These are phyloP conservation scores for Metarhizium guizhouense DNA, from an alignment of 2,329 filamentous ascomycete species.

Conservation along the genomic window DNA sequence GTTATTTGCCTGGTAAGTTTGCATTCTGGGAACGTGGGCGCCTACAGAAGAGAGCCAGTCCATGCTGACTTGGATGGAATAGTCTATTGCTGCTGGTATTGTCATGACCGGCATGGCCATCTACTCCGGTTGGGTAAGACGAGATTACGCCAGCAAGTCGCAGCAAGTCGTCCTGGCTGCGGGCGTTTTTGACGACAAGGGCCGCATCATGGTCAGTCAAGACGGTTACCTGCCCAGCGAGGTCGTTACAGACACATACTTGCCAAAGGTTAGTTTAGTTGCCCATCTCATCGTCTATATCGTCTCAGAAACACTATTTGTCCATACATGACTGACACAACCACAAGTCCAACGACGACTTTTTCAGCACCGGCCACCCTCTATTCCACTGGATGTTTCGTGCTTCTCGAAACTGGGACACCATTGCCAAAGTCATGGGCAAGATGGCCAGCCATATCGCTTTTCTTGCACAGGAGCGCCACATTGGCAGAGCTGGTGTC, in stretches of 20 bases:
- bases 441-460: conserved; percentile 66
- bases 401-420: conserved; percentile 68
- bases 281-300: background rate
- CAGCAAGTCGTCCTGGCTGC: conserved; percentile 52
- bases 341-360: conserved; percentile 36
- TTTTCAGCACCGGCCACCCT: conserved; percentile 66
- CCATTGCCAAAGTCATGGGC: conserved; percentile 57
- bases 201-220: conserved; percentile 58
- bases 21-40: background rate
- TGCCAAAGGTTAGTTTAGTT: conserved; percentile 44
- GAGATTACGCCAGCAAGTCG: conserved; percentile 46
- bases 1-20: conserved; percentile 58
- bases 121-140: conserved; percentile 29
- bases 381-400: conserved; percentile 85
- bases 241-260: conserved; percentile 71
- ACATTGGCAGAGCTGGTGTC: conserved; percentile 25
- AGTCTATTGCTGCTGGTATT: conserved; percentile 55
- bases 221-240: conserved; percentile 61
- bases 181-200: conserved; percentile 58
- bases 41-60: no score
- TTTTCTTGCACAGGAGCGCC: conserved; percentile 34
- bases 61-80: conserved; percentile 3
- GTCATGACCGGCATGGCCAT: conserved; percentile 48
- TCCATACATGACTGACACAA: background rate
- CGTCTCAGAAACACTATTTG: background rate